Evolutionary conservation across 2,329 filamentous ascomycete species (phyloP).

Genomic region (Fusarium newnesense): DNA sequence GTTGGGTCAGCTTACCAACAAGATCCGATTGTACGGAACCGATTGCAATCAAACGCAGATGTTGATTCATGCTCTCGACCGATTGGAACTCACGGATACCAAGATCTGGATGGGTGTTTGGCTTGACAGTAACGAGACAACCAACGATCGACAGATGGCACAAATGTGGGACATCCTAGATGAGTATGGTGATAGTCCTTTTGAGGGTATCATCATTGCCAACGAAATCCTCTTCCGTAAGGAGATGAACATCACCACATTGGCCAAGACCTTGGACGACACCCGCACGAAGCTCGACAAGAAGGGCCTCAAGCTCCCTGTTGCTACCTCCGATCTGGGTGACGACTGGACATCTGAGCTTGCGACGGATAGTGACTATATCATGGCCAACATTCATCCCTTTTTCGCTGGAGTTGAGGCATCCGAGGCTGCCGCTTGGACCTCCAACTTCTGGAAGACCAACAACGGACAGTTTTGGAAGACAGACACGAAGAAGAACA

Average conservation of each 20-base stretch:
- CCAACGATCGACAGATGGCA: slow-evolving; percentile 81
- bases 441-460: slow-evolving; percentile 80
- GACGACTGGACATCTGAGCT: slow-evolving; percentile 83
- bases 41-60: slow-evolving; percentile 98
- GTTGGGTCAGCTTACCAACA: slow-evolving; percentile 88
- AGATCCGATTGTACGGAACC: slow-evolving; percentile 89
- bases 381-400: slow-evolving; percentile 97
- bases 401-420: slow-evolving; percentile 87
- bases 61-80: slow-evolving; percentile 83
- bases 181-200: slow-evolving; percentile 72
- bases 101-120: slow-evolving; percentile 96
- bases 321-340: slow-evolving; percentile 90
- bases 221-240: slow-evolving; percentile 83
- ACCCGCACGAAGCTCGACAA: slow-evolving; percentile 79
- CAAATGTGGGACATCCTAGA: slow-evolving; percentile 90
- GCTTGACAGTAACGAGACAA: slow-evolving; percentile 85
- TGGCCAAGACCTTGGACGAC: slow-evolving; percentile 71
- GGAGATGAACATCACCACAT: slow-evolving; percentile 72
- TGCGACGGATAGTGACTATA: slow-evolving; percentile 77
- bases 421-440: slow-evolving; percentile 79
- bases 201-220: slow-evolving; percentile 84
- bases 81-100: slow-evolving; percentile 76
- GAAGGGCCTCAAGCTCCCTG: slow-evolving; percentile 74
- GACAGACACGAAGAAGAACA: slow-evolving; percentile 70
- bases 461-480: slow-evolving; percentile 75